These are phyloP conservation scores for Penicillium aurantiogriseum DNA, from an alignment of 2,329 filamentous ascomycete genomes.

Conservation along the genomic window DNA sequence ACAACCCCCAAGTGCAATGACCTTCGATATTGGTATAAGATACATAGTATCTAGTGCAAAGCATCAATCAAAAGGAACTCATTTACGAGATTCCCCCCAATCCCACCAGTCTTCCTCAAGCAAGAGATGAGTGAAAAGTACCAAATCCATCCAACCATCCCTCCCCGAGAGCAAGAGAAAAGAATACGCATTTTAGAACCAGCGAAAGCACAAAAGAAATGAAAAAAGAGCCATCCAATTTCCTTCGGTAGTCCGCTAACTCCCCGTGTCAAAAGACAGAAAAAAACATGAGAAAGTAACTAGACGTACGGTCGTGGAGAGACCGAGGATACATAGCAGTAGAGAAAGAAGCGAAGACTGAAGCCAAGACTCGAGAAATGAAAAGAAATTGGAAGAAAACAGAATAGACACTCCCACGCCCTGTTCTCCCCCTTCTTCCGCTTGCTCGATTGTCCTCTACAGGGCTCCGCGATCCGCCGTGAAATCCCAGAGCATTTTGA, in stretches of 20 bases:
- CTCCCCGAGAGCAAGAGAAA: background rate
- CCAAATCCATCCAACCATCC: background rate
- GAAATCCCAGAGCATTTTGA: constrained; percentile 96
- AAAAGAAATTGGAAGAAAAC: constrained; percentile 4
- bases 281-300: constrained; percentile 10
- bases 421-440: background rate
- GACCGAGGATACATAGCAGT: constrained; percentile 2
- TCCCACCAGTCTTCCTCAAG: background rate
- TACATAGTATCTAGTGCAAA: background rate
- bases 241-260: constrained; percentile 20
- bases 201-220: background rate
- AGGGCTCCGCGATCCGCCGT: constrained; percentile 49
- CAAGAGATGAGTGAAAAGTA: background rate
- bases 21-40: background rate
- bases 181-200: background rate
- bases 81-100: background rate
- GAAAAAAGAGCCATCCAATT: constrained; percentile 20
- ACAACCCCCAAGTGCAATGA: background rate
- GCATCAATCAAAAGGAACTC: background rate
- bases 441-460: constrained; percentile 17
- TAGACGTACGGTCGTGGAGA: constrained; percentile 1
- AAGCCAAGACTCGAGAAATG: constrained; percentile 4
- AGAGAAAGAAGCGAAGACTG: constrained; percentile 3
- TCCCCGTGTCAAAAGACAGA: constrained; percentile 18
- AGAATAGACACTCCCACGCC: constrained; percentile 5